Base-by-base conservation (phyloP, 495 filamentous ascomycete species). In the Evernia prunastri region DNA sequence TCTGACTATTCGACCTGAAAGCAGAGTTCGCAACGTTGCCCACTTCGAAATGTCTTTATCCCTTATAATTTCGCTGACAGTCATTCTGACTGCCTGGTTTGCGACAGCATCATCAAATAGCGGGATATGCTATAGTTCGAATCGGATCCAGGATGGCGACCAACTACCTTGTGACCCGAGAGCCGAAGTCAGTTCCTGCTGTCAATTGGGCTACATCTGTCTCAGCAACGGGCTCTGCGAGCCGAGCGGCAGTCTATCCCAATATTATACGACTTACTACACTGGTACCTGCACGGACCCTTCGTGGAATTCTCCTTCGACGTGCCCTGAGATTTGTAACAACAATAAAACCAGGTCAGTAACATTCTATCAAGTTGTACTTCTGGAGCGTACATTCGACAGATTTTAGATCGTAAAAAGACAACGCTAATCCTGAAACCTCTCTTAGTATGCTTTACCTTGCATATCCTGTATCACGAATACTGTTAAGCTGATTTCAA, bases 171-270 rank as follows among this genome's bases (percentile, higher is more conserved):
- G 39, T 40, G n/a, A 60, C 11, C 27, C 39, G 59, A 20, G 35
- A 45, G 59, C 59, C 27, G 29, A 60, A 33, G 31, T 12, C 33
- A 60, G 40, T 42, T 33, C n/a, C 45, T 60, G 39, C 45, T 60
- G 59, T 23, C 0, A 0, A 4, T 20, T 3, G 13, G 18, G 12
- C 8, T 4, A 51, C 0, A 60, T 25, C 17, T 60, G 39, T 60
- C 42, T 31, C n/a, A 60, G 42, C 59, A 60, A 60, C 49, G 59
- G 59, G 33, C 59, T 60, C 10, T 60, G 59, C 18, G 40, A 27
- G 33, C 59, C 17, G 33, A 20, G 13, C 31, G 43, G 59, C 35
- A 0, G 12, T 27, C 39, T 29, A 0, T 15, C 29, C 12, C 4
- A 43, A 5, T 13, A 18, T 17, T 0, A 0, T 4, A 49, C 6